Base-by-base conservation (phyloP, 2,329 filamentous ascomycete genomes). In the Fusarium tuaranense region DNA sequence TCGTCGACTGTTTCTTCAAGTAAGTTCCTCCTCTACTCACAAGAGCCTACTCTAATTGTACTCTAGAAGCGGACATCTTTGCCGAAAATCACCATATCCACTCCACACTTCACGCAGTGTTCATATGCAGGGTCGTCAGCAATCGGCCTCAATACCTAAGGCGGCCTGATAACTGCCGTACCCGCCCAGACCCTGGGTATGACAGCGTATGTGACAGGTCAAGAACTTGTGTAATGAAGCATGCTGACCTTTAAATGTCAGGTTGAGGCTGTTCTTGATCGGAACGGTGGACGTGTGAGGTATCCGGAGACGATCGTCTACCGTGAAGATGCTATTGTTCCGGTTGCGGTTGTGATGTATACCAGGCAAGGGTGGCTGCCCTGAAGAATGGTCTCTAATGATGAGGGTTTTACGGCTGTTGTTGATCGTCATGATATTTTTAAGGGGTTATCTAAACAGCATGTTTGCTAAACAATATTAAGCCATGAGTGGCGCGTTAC, bases 271-370 rank as follows among this genome's bases (percentile, higher is more conserved):
- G 18, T 61, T 7, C 25, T 41, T 1, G 1, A 2, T 0, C 12
- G 3, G 5, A 5, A 63, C 0, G 68, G 71, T 1, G 72, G 70
- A 2, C 2, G 25, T 1, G 44, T 72, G 1, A 27, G 14, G 4
- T 44, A 63, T 16, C 72, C 66, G 0, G 65, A 75, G 30, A 63
- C 53, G 1, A 36, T 72, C 0, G 69, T 74, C 1, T 72, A 74
- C 22, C 69, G 69, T 0, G 46, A 72, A 18, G 71, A 75, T 3
- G 63, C 71, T 0, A 70, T 75, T 2, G 16, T 66, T 8, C 71
- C 71, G 0, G n/a, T 74, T 1, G 69, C 25, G 0, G 53, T 71
- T 0, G 57, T 74, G 0, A 63, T 65, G 32, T 70, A 70, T 13
- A 67, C 64, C 7, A 53, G 63, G 9, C 14, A 38, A 20, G 62